Base-by-base conservation (phyloP, 768 basidiomycete species). In the Tubosaeta brunneosetosa region DNA sequence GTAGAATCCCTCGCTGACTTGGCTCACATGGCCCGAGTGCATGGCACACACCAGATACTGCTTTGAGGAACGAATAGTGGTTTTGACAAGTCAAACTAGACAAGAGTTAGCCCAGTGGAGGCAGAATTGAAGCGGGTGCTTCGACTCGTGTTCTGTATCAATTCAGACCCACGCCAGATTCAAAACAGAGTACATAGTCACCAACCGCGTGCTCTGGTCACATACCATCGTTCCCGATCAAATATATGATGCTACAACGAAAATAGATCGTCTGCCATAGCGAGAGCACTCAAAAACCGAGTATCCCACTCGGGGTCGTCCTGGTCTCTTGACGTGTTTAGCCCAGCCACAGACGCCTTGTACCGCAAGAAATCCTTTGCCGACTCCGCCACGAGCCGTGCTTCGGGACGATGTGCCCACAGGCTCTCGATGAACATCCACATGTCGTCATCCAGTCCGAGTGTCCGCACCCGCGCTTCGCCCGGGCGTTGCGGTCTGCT, bases 341-440 rank as follows among this genome's bases (percentile, higher is more conserved):
- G 41, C 22, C 44, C 47, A 16, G n/a, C 9, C 9, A 12, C 44
- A 6, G 48, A 54, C 34, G 41, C 26, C 49, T 68, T 68, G 47
- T 47, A 55, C 27, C 47, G 44, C 55, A 66, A 38, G 44, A 56
- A 66, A 31, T 55, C 55, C 32, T 55, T 44, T 14, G 65, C 58
- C 27, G 66, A 60, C 42, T 44, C 51, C 6, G 68, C 64, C 1
- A 60, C 58, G 4, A 62, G 65, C 6, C 71, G 68, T 1, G 55
- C 51, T 6, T 62, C 55, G 4, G 72, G 69, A 16, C 58, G 52
- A 7, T 56, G 52, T 7, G 51, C 43, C 71, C 71, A 72, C 1
- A 72, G 62, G 16, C 45, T 52, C 45, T 59, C 51, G 25, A 68
- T 59, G 14, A 72, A 56, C 50, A 32, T 22, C 71, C 72, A 73